A percentile compares a stretch with the other conserved stretches of the same genome.
These are phyloP conservation scores for Sporisorium exsertum DNA, from an alignment of 1,284 basidiomycete genomes.

Conservation along the genomic window DNA sequence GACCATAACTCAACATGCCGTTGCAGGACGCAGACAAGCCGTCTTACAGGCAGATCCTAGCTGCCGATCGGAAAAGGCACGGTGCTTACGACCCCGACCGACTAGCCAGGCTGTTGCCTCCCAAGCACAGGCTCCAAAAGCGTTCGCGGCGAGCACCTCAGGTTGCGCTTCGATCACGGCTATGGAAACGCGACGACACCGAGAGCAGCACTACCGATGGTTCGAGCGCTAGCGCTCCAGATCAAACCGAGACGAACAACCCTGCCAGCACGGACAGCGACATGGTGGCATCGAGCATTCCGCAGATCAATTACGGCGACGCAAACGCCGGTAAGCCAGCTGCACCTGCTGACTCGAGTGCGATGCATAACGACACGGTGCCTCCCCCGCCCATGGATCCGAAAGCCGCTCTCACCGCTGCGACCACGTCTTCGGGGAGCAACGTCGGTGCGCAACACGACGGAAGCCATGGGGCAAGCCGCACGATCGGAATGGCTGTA, in stretches of 20 bases:
- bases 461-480: not conserved
- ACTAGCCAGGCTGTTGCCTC: conserved; percentile 1
- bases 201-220: not conserved
- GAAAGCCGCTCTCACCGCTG: not conserved
- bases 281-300: not conserved
- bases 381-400: not conserved
- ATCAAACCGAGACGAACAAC: not conserved
- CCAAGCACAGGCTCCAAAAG: not conserved
- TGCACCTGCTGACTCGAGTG: not conserved
- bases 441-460: not conserved
- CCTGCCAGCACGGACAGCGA: not conserved
- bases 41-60: conserved; percentile 14
- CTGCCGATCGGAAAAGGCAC: conserved; percentile 11
- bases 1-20: conserved; percentile 6
- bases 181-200: not conserved
- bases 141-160: not conserved
- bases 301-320: conserved; percentile 8
- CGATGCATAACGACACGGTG: conserved; percentile 22
- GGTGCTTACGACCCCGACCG: conserved; percentile 33
- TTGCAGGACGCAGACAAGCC: conserved; percentile 21
- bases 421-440: conserved; percentile 1
- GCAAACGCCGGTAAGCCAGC: not conserved
- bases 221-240: not conserved
- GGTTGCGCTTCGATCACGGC: not conserved
- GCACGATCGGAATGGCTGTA: conserved; percentile 1